phyloP scores from a whole-genome alignment of 352 stramenopile genomes.

The Aphanomyces euteiches region DNA sequence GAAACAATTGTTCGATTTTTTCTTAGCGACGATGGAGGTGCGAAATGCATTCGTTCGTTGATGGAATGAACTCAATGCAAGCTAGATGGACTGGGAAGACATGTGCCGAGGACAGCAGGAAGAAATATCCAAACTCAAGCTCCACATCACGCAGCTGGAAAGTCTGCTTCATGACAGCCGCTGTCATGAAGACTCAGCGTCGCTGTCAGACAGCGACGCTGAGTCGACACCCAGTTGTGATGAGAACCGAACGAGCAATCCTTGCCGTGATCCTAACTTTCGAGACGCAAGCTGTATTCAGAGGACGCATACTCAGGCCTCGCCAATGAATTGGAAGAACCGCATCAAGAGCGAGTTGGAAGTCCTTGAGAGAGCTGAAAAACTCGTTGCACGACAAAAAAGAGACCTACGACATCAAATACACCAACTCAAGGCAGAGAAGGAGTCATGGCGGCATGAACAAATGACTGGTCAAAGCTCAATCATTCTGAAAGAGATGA shows the following conservation, averaged over 20 bases:
- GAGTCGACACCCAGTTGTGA: background rate
- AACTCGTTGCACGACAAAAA: constrained; percentile 18
- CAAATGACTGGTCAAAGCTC: constrained; percentile 15
- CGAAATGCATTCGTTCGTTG: background rate
- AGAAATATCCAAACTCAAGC: constrained; percentile 21
- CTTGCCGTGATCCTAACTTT: too few species aligned
- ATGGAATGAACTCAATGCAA: constrained; percentile 6
- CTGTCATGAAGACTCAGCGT: too few species aligned
- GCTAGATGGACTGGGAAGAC: constrained; percentile 10
- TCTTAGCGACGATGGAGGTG: background rate
- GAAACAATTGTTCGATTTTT: too few species aligned
- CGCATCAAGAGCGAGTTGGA: background rate
- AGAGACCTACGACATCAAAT: background rate
- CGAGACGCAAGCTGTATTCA: too few species aligned
- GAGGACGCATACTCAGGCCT: background rate
- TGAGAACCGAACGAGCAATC: background rate
- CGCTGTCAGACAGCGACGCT: too few species aligned
- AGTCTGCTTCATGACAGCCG: background rate
- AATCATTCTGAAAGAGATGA: constrained; percentile 12
- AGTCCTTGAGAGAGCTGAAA: constrained; percentile 4
- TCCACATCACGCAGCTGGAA: constrained; percentile 19
- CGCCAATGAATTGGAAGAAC: background rate
- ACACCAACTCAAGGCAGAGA: constrained; percentile 13
- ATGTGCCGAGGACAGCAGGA: constrained; percentile 21
- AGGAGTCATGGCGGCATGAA: constrained; percentile 15